Evolutionary conservation across 1,284 basidiomycete genomes (phyloP).

Genomic region (Apiotrichum gamsii): DNA sequence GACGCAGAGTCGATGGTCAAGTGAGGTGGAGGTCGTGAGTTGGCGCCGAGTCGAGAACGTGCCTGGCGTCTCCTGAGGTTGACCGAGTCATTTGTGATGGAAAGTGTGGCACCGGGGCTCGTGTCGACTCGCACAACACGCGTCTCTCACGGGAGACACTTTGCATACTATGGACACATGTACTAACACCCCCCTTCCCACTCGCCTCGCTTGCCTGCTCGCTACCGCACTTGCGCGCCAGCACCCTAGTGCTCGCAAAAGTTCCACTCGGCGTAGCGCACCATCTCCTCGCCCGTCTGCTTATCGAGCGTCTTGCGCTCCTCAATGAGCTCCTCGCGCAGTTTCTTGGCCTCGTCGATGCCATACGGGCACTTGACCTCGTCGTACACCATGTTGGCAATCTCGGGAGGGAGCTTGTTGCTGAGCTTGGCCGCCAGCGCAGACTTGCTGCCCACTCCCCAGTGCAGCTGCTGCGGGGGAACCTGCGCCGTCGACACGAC

Average conservation of each 20-base stretch:
- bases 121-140: too few relatives aligned
- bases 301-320: conserved; percentile 7
- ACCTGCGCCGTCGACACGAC: conserved; percentile 10
- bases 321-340: conserved; percentile 16
- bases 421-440: neutral
- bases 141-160: too few relatives aligned
- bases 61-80: too few relatives aligned
- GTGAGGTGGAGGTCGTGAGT: too few relatives aligned
- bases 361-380: conserved; percentile 11
- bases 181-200: too few relatives aligned
- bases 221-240: neutral
- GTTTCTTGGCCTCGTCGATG: conserved; percentile 8
- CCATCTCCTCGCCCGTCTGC: neutral
- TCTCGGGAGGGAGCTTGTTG: conserved; percentile 7
- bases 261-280: neutral
- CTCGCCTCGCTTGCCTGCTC: too few relatives aligned
- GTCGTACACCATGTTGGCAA: conserved; percentile 8
- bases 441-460: neutral
- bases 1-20: too few relatives aligned
- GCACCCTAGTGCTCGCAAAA: conserved; percentile 15
- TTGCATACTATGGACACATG: too few relatives aligned
- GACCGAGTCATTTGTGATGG: too few relatives aligned
- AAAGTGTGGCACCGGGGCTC: too few relatives aligned
- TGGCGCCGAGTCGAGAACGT: too few relatives aligned
- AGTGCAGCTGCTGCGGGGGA: conserved; percentile 17